Percentiles rank a stretch among this genome's conserved stretches.
These are phyloP conservation scores for Lasiosphaeriaceae sp. DNA, from an alignment of 495 filamentous ascomycete genomes.

Conservation along the genomic window DNA sequence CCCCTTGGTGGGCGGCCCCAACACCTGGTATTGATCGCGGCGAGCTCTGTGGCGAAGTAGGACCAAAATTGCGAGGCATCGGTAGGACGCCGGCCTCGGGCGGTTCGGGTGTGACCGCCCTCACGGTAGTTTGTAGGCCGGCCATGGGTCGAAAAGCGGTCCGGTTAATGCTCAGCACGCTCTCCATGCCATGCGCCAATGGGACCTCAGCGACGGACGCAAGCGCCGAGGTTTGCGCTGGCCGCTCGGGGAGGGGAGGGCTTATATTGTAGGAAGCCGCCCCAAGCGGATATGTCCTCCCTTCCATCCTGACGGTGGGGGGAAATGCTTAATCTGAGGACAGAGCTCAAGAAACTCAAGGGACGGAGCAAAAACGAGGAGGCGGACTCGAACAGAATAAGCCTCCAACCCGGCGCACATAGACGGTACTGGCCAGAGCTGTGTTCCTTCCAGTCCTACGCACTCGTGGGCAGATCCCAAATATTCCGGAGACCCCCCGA, in stretches of 20 bases:
- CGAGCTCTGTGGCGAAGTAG: slow-evolving; percentile 39
- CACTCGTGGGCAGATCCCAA: no score
- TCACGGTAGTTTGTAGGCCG: slow-evolving; percentile 36
- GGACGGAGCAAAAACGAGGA: no score
- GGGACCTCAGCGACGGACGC: slow-evolving; percentile 24
- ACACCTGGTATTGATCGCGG: slow-evolving; percentile 41
- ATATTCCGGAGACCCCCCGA: no score
- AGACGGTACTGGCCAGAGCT: no score
- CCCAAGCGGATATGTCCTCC: slow-evolving; percentile 8
- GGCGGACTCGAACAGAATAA: no score
- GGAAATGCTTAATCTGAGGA: slow-evolving; percentile 11
- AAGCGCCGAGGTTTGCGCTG: slow-evolving; percentile 13
- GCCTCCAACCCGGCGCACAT: no score
- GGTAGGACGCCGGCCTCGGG: slow-evolving; percentile 23
- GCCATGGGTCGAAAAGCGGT: slow-evolving; percentile 19
- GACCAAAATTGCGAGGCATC: slow-evolving; percentile 26
- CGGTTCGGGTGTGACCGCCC: slow-evolving; percentile 53
- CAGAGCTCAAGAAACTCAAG: slow-evolving; percentile 1
- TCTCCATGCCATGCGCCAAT: slow-evolving; percentile 18
- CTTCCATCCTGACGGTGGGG: slow-evolving; percentile 27
- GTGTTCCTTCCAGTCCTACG: no score
- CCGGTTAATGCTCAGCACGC: slow-evolving; percentile 23
- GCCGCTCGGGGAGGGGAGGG: slow-evolving; percentile 22
- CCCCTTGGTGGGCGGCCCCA: background rate
- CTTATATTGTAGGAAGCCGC: slow-evolving; percentile 4